phyloP scores from a whole-genome alignment of 2,329 filamentous ascomycete genomes.

The Setomelanomma holmii region DNA sequence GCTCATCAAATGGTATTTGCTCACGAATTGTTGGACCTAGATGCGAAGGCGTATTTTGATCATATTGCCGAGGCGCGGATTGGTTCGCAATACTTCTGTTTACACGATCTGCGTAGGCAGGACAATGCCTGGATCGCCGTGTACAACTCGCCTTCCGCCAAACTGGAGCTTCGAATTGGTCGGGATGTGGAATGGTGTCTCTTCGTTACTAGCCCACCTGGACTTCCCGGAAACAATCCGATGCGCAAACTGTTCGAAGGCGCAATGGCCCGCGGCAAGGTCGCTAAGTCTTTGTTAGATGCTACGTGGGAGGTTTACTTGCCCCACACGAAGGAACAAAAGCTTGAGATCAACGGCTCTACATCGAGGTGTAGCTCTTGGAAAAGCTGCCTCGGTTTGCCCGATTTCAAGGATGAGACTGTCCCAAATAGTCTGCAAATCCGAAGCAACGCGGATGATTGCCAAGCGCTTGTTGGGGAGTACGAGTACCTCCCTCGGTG shows the following conservation, averaged over 20 bases:
- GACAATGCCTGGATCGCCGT: constrained; percentile 51
- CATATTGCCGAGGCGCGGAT: constrained; percentile 16
- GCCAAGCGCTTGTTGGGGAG: constrained; percentile 54
- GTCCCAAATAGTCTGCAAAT: constrained; percentile 56
- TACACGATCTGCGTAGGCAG: constrained; percentile 24
- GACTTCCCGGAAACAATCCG: constrained; percentile 48
- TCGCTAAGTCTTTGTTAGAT: constrained; percentile 17
- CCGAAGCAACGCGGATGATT: constrained; percentile 32
- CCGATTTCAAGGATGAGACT: constrained; percentile 49
- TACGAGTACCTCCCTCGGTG: constrained; percentile 63
- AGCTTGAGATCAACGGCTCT: constrained; percentile 28
- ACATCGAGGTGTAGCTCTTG: constrained; percentile 40
- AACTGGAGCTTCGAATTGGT: constrained; percentile 52
- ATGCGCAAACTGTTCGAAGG: constrained; percentile 51
- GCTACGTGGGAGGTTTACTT: constrained; percentile 33
- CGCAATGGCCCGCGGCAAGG: constrained; percentile 29
- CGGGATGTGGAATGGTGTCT: constrained; percentile 54
- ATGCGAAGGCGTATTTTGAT: constrained; percentile 9
- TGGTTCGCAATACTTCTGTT: constrained; percentile 14
- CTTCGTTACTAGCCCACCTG: constrained; percentile 50
- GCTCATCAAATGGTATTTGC: not conserved
- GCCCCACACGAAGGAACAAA: constrained; percentile 12
- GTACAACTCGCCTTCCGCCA: constrained; percentile 50
- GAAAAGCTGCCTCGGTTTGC: constrained; percentile 46
- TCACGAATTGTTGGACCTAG: not conserved